Conservation (phyloP, 805 yeast genomes). For the Scheffersomyces coipomensis region DNA sequence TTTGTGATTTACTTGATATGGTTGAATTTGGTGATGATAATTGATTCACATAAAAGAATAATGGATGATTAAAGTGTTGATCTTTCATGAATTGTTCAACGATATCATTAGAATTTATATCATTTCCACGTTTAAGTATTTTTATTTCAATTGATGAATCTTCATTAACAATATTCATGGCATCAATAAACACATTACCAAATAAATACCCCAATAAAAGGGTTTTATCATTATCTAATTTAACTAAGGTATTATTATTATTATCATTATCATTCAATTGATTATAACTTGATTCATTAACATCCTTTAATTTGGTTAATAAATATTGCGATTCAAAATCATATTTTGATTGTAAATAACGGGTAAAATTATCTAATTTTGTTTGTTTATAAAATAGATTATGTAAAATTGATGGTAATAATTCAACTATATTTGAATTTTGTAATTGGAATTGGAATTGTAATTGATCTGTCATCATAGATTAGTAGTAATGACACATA, state of each 20-base stretch:
- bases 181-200: slow-evolving; percentile 16
- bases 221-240: slow-evolving; percentile 15
- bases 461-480: too few relatives aligned
- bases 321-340: neutral
- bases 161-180: slow-evolving; percentile 11
- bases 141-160: neutral
- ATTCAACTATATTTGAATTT: neutral
- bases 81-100: neutral
- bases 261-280: neutral
- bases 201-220: slow-evolving; percentile 14
- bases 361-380: neutral
- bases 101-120: neutral
- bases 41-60: neutral
- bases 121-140: neutral
- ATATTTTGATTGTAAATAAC: neutral
- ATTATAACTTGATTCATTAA: neutral
- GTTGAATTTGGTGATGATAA: neutral
- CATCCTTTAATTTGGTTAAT: neutral
- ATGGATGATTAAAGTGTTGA: too few relatives aligned
- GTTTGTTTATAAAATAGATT: neutral
- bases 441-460: too few relatives aligned
- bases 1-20: neutral
- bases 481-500: neutral
- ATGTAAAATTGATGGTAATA: neutral
- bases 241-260: neutral